Evolutionary conservation across 2,329 filamentous ascomycete genomes (phyloP), one percentile per base, ranked within the genome.

Genomic region (Beauveria asiatica): DNA sequence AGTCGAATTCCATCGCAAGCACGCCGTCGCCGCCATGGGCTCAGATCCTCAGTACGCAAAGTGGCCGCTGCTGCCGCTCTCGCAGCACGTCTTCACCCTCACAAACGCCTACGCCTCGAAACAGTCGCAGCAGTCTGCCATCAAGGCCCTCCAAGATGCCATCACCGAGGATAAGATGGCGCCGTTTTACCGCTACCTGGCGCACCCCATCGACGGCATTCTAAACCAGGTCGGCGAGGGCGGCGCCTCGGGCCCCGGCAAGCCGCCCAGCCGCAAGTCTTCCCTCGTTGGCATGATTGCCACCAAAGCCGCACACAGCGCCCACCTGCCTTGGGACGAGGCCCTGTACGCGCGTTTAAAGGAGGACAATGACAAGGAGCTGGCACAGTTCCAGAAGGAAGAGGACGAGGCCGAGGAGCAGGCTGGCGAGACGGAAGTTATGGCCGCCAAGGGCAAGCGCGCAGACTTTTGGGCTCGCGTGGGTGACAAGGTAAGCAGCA

Each of bases 381-480:
- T 93, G 52, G 87, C 89, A 65, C 82, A 78, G 56, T 85, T 89
- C 69, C 86, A 92, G 76, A 92, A 92, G 75, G 90, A 94, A 74
- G 88, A 93, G 74, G 93, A 96, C 63, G 92, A 99, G 72, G 94
- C 94, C 10, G 88, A 89, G 45, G 94, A 99, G 81, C 92, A 95
- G 75, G 93, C 93, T 62, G 94, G 94, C 59, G 94, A 99, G 70
- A 97, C 91, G 13, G 94, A 99, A 77, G 86, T 99, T 65, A 87
- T 93, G 76, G 90, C 91, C 60, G 94, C 92, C 66, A 86, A 89
- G 75, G 92, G 92, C 67, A 97, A 97, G 83, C 84, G 92, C 69
- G 94, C 94, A 62, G 94, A 99, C 75, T 95, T 96, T 75, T 97
- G 90, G 83, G 93, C 95, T 62, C 85, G 91, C 66, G 90, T 97